These are phyloP conservation scores for Corchorus capsularis DNA, from an alignment of 345 rosid species.

Conservation along the genomic window DNA sequence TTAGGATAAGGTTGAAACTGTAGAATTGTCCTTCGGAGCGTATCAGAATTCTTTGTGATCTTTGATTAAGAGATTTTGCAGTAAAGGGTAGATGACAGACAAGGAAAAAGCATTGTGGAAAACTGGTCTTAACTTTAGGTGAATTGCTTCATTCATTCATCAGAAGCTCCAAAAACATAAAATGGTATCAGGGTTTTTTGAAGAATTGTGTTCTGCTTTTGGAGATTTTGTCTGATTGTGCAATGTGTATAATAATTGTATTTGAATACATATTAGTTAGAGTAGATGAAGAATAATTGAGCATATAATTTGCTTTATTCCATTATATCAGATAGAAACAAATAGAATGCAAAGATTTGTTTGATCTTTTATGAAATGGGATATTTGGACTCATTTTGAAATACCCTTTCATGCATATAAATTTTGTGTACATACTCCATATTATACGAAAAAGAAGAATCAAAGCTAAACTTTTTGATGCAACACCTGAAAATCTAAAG, in stretches of 20 bases:
- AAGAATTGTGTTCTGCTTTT: background rate
- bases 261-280: background rate
- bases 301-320: too few species aligned
- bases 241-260: background rate
- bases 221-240: background rate
- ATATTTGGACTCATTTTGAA: background rate
- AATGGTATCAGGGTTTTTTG: too few species aligned
- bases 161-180: too few species aligned
- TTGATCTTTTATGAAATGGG: background rate
- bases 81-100: background rate
- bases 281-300: background rate
- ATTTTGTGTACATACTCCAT: background rate
- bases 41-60: background rate
- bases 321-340: background rate
- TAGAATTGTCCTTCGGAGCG: background rate
- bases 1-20: too few species aligned
- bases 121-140: background rate
- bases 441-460: background rate
- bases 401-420: background rate
- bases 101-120: background rate
- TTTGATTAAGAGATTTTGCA: background rate
- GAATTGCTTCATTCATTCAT: too few species aligned
- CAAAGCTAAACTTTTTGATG: slow-evolving; percentile 14
- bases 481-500: slow-evolving; percentile 22
- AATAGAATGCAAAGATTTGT: background rate